Base-by-base conservation (phyloP, 2,329 filamentous ascomycete genomes). In the Talaromyces sp. region DNA sequence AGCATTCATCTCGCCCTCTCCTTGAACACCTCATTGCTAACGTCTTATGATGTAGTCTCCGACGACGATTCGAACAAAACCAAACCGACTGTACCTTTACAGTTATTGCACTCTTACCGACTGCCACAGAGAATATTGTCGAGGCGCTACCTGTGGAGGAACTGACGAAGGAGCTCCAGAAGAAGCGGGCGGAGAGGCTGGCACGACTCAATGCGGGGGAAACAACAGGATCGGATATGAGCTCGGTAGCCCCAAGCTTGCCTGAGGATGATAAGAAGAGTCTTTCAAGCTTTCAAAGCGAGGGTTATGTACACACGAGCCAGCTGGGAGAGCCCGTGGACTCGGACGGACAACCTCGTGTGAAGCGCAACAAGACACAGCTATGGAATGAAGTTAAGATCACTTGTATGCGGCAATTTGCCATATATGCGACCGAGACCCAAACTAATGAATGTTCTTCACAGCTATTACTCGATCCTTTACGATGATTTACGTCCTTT, bases 1-100 rank as follows among this genome's bases (percentile, higher is more conserved):
- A 33, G 47, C 32, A 39, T 36, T 37, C 29, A 42, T 47, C 22
- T 36, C 32, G 20, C 47, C 46, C 35, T 17, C 35, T 33, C 33
- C 54, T 33, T 56, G 57, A 45, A 57, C 52, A 41, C 14, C 32
- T 33, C 47, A 22, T 55, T 24, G 53, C 57, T 64, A 41, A 64
- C 57, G 42, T 47, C 48, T 16, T 24, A 3, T 14, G 24, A 20
- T 43, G 47, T 65, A 97, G 93, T 74, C 84, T 99, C 56, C 91
- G 92, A 47, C 89, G 94, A 54, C 89, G 94, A 68, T 99, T 99
- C 76, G 91, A 97, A 73, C 94, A 99, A 75, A 99, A 99, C 74
- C 94, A 99, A 72, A 93, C 96, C 71, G 94, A 99, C 75, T 99
- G 94, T 76, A 97, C 93, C 43, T 97, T 95, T 71, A 99, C 94